Percentiles rank a stretch among this genome's conserved stretches.
These are phyloP conservation scores for Agaricus sinodeliciosus DNA, from an alignment of 768 basidiomycete genomes.

Conservation along the genomic window DNA sequence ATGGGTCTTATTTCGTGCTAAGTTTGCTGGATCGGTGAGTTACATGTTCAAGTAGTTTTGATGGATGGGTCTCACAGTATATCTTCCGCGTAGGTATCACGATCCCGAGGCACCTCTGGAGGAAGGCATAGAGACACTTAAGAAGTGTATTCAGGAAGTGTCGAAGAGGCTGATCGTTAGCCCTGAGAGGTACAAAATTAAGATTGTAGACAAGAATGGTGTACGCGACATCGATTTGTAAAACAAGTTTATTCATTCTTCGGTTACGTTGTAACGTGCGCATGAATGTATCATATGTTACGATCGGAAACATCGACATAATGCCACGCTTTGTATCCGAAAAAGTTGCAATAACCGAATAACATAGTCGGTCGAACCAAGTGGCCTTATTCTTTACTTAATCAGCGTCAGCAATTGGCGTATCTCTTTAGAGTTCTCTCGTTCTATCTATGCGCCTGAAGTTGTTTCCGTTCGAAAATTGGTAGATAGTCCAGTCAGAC, in stretches of 20 bases:
- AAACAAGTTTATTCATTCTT: background rate
- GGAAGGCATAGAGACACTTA: constrained; percentile 79
- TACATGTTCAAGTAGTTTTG: background rate
- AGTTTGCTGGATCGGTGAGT: constrained; percentile 85
- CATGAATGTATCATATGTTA: no score
- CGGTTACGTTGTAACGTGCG: background rate
- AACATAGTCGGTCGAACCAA: no score
- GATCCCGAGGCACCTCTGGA: constrained; percentile 80
- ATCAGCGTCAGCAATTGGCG: no score
- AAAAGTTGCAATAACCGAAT: no score
- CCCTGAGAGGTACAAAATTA: constrained; percentile 80
- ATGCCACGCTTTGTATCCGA: no score
- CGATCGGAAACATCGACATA: no score
- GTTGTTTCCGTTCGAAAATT: no score
- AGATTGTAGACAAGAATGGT: constrained; percentile 90
- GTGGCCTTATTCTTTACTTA: no score
- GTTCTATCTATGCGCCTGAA: no score
- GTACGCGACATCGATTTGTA: constrained; percentile 74
- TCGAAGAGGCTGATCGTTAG: constrained; percentile 76
- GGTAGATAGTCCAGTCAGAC: no score
- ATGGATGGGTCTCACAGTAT: background rate
- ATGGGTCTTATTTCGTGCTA: constrained; percentile 88
- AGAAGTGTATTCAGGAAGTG: constrained; percentile 85
- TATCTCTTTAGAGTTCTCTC: no score
- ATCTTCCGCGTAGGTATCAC: constrained; percentile 59